Evolutionary conservation across 1,284 basidiomycete genomes (phyloP), one percentile per base, ranked within the genome.

Genomic region (Cutaneotrichosporon spelunceum): DNA sequence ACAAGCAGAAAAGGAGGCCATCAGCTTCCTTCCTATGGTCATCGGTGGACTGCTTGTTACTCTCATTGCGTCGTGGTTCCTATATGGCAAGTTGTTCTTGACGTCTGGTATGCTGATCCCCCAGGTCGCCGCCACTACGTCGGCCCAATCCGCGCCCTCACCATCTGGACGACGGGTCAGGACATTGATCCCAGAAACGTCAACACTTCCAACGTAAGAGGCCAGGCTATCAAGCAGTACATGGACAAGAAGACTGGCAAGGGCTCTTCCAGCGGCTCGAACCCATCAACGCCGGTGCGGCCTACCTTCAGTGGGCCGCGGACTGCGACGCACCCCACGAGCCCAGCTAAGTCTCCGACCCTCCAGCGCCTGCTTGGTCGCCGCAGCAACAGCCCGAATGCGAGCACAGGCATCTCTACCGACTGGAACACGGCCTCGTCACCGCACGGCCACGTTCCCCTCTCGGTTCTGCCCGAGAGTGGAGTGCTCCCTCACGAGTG

Each of bases 131-230:
- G 52, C 11, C 69, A 78, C 56, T 78, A 75, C 53, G 71, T 74
- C 16, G 76, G 76, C 7, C 76, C 76, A 1, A 76, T 78, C 29
- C 68, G 70, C 56, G 71, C 74, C 3, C 55, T 78, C 33, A 78
- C 76, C 1, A 75, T 74, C 56, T 78, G 76, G 76, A 68, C 74
- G 39, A 72, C 75, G 14, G 76, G 76, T 16, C 70, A 74, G 14
- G 75, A 74, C 50, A 74, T 78, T 19, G 74, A 76, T 57, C 65
- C 58, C 6, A 36, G 36, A 11, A 52, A 54, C 33, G n/a, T 56
- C 14, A 23, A 19, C 24, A 26, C 23, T n/a, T 8, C 52, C 3
- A 39, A 47, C 29, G 33, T 33, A 8, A 44, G 58, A 3, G 53
- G 27, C 13, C 36, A 45, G 23, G 45, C 53, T 4, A 34, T 59